Evolutionary conservation across 108 stramenopile genomes (phyloP).

Genomic region (Skeletonema menzelii): DNA sequence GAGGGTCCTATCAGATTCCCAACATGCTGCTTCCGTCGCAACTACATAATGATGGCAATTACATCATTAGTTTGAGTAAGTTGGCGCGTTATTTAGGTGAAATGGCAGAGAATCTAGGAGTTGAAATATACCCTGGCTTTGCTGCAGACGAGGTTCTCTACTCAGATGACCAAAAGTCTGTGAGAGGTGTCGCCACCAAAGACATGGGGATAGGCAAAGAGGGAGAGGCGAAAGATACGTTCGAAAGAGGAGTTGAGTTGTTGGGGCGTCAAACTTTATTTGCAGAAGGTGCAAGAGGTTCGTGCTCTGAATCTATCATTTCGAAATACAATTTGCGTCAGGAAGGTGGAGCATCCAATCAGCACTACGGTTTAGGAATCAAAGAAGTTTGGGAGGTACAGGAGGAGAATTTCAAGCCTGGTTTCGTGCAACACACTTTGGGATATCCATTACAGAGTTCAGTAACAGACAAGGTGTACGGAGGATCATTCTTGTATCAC

Average conservation of each 20-base stretch:
- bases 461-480: slow-evolving; percentile 78
- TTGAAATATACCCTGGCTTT: slow-evolving; percentile 98
- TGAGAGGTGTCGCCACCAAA: slow-evolving; percentile 93
- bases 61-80: slow-evolving; percentile 90
- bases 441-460: slow-evolving; percentile 94
- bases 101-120: slow-evolving; percentile 96
- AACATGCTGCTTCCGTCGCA: slow-evolving; percentile 80
- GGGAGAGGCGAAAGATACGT: slow-evolving; percentile 89
- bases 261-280: slow-evolving; percentile 95
- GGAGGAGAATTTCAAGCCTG: slow-evolving; percentile 84
- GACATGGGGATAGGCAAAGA: slow-evolving; percentile 97
- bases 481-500: slow-evolving; percentile 97
- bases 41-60: slow-evolving; percentile 98
- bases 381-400: slow-evolving; percentile 99
- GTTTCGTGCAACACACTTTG: slow-evolving; percentile 97
- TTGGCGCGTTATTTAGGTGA: slow-evolving; percentile 92
- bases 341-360: slow-evolving; percentile 64
- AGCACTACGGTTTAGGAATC: slow-evolving; percentile 98
- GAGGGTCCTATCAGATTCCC: slow-evolving; percentile 63
- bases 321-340: slow-evolving; percentile 84
- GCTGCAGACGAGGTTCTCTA: slow-evolving; percentile 95
- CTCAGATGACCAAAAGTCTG: slow-evolving; percentile 50
- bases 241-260: slow-evolving; percentile 96
- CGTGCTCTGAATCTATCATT: slow-evolving; percentile 94
- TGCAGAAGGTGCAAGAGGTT: slow-evolving; percentile 98